Conservation (phyloP, 305 asterid genomes). For the Fraxinus dipetala region DNA sequence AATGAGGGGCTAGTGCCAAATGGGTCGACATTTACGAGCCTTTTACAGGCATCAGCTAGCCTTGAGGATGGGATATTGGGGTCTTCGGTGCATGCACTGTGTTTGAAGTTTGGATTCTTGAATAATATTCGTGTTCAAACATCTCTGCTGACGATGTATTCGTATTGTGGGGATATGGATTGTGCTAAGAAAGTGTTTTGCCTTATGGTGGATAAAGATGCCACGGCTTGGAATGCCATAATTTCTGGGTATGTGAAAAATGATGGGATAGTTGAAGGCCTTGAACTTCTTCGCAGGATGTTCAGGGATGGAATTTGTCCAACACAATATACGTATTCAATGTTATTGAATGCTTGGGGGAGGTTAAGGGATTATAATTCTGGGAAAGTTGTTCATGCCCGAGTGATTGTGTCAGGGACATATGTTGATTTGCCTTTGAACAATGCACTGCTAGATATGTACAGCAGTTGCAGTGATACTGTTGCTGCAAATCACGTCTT, state of each 20-base stretch:
- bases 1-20: conserved; percentile 45
- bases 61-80: conserved; percentile 44
- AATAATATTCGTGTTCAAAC: conserved; percentile 54
- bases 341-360: conserved; percentile 71
- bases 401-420: conserved; percentile 44
- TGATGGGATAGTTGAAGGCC: conserved; percentile 43
- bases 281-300: conserved; percentile 46
- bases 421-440: conserved; percentile 58
- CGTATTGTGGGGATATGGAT: conserved; percentile 45
- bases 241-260: conserved; percentile 58
- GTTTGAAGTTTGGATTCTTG: conserved; percentile 52
- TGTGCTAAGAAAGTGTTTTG: conserved; percentile 47
- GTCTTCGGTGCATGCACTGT: conserved; percentile 46
- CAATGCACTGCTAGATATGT: conserved; percentile 76
- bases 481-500: conserved; percentile 43
- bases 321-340: conserved; percentile 61
- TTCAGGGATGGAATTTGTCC: conserved; percentile 38
- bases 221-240: conserved; percentile 63
- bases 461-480: conserved; percentile 61
- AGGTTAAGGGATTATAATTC: conserved; percentile 37
- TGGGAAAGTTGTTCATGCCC: conserved; percentile 63
- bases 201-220: conserved; percentile 50
- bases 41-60: conserved; percentile 58
- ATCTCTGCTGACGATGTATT: conserved; percentile 68
- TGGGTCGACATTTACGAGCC: conserved; percentile 60